Base-by-base conservation (phyloP, 2,329 filamentous ascomycete species). In the Talaromyces sp. region DNA sequence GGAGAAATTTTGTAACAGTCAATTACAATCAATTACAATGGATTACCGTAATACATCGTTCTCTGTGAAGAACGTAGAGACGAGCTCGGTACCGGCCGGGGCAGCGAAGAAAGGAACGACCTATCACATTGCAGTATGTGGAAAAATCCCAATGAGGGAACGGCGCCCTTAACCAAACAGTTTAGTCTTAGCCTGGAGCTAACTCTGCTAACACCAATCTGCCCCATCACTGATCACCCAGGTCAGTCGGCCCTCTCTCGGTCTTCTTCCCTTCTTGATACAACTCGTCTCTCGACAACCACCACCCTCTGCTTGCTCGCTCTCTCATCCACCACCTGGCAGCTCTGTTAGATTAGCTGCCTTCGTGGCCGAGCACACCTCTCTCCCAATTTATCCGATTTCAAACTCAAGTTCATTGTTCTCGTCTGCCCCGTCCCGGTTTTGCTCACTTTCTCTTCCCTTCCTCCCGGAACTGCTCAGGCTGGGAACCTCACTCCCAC, bases 391-490 rank as follows among this genome's bases (percentile, higher is more conserved):
- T 7, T 22, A 37, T 22, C 52, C 31, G 10, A 56, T 22, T 37
- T 39, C 33, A 56, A 19, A 39, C 33, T 33, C 52, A n/a, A 37
- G 9, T 56, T 39, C 11, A 19, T 56, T 19, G 33, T 19, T 67
- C 64, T 60, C 66, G 62, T 65, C 56, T 39, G 63, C 63, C 56
- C 52, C 66, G 62, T 70, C 67, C 67, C 68, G 64, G 56, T 60
- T 63, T 68, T 67, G 54, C 62, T 65, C 66, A 19, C 17, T 54
- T 50, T 57, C 59, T 56, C 39, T 50, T 56, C 22, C 52, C 52
- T 56, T 37, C 33, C 52, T 56, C n/a, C 5, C 31, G 19, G 31
- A 39, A 37, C 33, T 22, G 31, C 25, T 11, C 52, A 37, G 50
- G 10, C 50, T 56, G 31, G 50, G 50, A 56, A 4, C 6, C 33